These are phyloP conservation scores for Ophiognomonia clavigignenti-juglandacearum DNA, from an alignment of 2,329 filamentous ascomycete genomes.

Conservation along the genomic window DNA sequence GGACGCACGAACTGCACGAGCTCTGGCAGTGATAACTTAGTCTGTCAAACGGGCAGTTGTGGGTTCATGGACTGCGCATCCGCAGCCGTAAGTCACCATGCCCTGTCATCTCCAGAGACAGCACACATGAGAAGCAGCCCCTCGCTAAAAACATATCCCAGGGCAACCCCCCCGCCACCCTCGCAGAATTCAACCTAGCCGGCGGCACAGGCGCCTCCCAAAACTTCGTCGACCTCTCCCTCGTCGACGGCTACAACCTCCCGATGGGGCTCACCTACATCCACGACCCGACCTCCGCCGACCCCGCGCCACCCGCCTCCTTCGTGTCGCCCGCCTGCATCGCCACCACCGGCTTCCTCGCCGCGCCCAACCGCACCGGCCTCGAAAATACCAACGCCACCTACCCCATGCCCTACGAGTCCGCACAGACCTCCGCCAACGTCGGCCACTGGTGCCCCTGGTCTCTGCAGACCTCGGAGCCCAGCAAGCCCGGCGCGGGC, in stretches of 20 bases:
- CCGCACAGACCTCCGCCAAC: too few relatives aligned
- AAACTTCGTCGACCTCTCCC: constrained; percentile 78
- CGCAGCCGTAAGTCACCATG: constrained; percentile 3
- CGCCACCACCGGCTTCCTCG: constrained; percentile 60
- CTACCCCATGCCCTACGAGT: too few relatives aligned
- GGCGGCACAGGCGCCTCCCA: constrained; percentile 56
- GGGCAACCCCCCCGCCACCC: constrained; percentile 69
- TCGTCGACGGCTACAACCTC: constrained; percentile 82
- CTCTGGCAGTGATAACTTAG: constrained; percentile 47
- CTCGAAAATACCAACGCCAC: constrained; percentile 59
- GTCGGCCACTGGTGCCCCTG: too few relatives aligned
- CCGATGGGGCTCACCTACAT: constrained; percentile 58
- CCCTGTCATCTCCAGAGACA: too few relatives aligned
- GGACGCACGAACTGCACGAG: constrained; percentile 80
- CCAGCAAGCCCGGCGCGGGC: constrained; percentile 66
- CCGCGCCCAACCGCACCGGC: constrained; percentile 47
- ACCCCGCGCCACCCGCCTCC: constrained; percentile 66
- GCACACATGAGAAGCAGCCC: background rate
- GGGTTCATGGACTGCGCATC: constrained; percentile 49
- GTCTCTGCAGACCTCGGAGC: constrained; percentile 66
- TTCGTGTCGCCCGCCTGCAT: constrained; percentile 74
- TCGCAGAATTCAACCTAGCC: constrained; percentile 75
- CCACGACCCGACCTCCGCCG: constrained; percentile 52
- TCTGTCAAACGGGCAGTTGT: constrained; percentile 43
- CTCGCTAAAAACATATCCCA: constrained; percentile 25